Base-by-base conservation (phyloP, 2,329 filamentous ascomycete species). In the Colletotrichum coccodes region DNA sequence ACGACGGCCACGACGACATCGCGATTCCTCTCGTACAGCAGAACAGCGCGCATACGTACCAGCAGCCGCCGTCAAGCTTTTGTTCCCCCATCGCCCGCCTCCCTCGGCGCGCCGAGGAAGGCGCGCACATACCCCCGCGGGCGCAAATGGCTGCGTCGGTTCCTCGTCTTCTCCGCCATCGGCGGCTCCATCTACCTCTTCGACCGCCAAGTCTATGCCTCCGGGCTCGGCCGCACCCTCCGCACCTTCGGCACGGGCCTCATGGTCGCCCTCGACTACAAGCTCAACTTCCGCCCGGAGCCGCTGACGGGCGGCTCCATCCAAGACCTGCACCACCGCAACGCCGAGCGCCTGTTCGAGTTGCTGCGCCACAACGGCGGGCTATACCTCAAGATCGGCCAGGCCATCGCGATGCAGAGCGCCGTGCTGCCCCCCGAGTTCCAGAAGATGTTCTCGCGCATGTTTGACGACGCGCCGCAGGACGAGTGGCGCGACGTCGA, bases 381-480 rank as follows among this genome's bases (percentile, higher is more conserved):
- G 0, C 82, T 99, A 21, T 99, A 98, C 77, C 86, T 98, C 77
- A 99, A 99, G 86, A 98, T 99, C 67, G 96, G 96, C 0, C 96
- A 99, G 84, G 96, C 96, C 5, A 95, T 99, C 73, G 96, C 95
- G 16, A 98, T 98, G 96, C 96, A 99, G 85, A 95, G 93, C 73
- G 95, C 95, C 0, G 91, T 98, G 30, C 83, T 99, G 70, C 96
- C 96, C 30, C 93, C 95, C 0, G 94, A 97, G 80, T 98, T 98
- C 75, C 94, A 97, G 83, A 91, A 91, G 76, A 98, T 98, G 94
- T 99, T 99, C 77, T 86, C 92, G 26, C 89, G 92, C 75, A 98
- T 99, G 94, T 99, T 98, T 78, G 96, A 98, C 78, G 95, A 98
- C 83, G 96, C 96, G 71, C 95, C 95, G 42, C 95, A 98, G 84